phyloP scores from a whole-genome alignment of 805 yeast species.

The Saccharomycopsis fermentans region DNA sequence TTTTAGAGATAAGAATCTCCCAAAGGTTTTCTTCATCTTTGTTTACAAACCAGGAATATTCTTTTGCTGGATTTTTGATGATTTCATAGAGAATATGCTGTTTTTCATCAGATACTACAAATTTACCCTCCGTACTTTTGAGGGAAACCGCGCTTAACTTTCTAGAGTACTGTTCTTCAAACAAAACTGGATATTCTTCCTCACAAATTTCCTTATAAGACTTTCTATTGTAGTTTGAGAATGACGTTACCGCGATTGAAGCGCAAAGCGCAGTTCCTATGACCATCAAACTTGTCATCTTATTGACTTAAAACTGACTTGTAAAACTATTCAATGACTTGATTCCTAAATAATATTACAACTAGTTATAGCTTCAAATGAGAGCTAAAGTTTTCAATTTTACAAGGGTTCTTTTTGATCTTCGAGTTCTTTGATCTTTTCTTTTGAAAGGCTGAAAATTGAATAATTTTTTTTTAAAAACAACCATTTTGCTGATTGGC shows the following conservation, averaged over 20 bases:
- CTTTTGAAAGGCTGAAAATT: no score
- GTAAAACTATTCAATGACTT: no score
- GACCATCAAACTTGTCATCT: conserved; percentile 1
- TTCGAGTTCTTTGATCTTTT: no score
- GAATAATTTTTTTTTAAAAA: no score
- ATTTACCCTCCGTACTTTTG: neutral
- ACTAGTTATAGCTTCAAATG: no score
- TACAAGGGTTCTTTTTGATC: no score
- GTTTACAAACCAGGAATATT: conserved; percentile 10
- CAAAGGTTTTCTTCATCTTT: neutral
- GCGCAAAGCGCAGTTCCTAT: conserved; percentile 5
- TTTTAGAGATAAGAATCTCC: conserved; percentile 5
- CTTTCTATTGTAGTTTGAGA: conserved; percentile 9
- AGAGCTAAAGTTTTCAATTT: no score
- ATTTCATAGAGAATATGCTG: neutral
- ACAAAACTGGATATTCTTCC: conserved; percentile 12
- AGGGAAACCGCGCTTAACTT: conserved; percentile 3
- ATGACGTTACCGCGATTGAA: conserved; percentile 9
- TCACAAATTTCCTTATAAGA: conserved; percentile 3
- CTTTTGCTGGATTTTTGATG: neutral
- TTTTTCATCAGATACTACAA: neutral
- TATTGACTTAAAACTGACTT: neutral
- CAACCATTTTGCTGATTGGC: no score
- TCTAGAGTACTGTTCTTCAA: conserved; percentile 1
- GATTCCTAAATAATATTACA: no score